These are phyloP conservation scores for Kodamaea neixiangensis DNA, from an alignment of 805 yeast genomes.

Conservation along the genomic window DNA sequence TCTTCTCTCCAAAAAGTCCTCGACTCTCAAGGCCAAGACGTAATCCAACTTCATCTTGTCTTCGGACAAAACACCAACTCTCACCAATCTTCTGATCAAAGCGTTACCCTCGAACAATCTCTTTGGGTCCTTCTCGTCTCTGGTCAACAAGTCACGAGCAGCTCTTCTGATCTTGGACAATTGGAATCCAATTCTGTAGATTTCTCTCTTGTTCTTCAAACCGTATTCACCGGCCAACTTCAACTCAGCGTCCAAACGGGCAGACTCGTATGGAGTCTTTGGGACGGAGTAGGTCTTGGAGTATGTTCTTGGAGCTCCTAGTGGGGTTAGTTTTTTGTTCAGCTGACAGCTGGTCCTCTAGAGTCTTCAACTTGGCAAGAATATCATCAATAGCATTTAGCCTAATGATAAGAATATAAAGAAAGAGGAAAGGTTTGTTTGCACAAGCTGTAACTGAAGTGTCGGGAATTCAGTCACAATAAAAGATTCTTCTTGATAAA, in stretches of 20 bases:
- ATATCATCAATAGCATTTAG: not conserved
- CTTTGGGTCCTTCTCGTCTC: constrained; percentile 99
- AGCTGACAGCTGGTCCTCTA: constrained; percentile 5
- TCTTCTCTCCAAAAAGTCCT: constrained; percentile 99
- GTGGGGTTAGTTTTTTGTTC: not conserved
- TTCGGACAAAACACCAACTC: constrained; percentile 98
- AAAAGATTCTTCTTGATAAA: constrained; percentile 18
- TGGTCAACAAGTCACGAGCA: constrained; percentile 99
- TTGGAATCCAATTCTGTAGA: constrained; percentile 99
- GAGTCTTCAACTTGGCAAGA: constrained; percentile 4
- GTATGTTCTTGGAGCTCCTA: constrained; percentile 98
- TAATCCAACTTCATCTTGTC: constrained; percentile 99
- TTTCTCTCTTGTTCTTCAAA: constrained; percentile 99
- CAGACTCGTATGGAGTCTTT: constrained; percentile 98
- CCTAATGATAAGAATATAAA: not conserved
- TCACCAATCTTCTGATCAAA: constrained; percentile 97
- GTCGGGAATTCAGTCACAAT: constrained; percentile 81
- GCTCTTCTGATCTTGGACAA: constrained; percentile 99
- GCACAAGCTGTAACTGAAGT: constrained; percentile 61
- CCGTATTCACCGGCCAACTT: constrained; percentile 99
- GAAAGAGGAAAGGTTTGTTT: constrained; percentile 3
- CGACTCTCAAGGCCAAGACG: constrained; percentile 96
- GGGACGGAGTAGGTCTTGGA: constrained; percentile 99
- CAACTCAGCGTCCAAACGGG: constrained; percentile 99
- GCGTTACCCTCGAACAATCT: constrained; percentile 99